A percentile compares a stretch with the other conserved stretches of the same genome.
These are phyloP conservation scores for Trichoderma afroharzianum DNA, from an alignment of 2,329 filamentous ascomycete genomes.

Conservation along the genomic window DNA sequence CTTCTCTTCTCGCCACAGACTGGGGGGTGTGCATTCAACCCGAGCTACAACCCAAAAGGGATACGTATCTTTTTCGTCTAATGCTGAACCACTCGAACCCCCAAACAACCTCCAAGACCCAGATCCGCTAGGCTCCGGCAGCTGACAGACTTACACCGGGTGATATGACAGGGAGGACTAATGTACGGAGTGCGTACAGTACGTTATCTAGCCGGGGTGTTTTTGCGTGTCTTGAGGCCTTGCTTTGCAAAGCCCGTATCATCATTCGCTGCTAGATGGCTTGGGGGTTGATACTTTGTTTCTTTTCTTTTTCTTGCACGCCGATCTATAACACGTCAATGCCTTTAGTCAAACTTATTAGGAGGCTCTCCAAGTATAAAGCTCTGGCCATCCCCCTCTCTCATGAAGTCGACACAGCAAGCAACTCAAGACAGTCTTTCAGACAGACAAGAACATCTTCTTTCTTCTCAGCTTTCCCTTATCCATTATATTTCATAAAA, in stretches of 20 bases:
- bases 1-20: neutral
- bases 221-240: neutral
- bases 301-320: neutral
- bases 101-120: neutral
- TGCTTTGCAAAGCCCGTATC: neutral
- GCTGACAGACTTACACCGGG: neutral
- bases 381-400: neutral
- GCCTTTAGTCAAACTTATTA: neutral
- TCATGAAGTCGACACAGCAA: neutral
- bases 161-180: neutral
- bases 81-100: neutral
- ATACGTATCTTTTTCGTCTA: neutral
- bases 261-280: neutral
- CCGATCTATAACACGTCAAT: neutral
- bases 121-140: neutral
- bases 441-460: neutral
- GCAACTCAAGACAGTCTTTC: neutral
- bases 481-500: neutral
- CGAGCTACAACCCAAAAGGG: neutral
- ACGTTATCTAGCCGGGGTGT: neutral
- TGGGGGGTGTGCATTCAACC: neutral
- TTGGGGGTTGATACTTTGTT: neutral
- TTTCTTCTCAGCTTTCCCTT: neutral
- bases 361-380: constrained; percentile 8
- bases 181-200: neutral